Base-by-base conservation (phyloP, 192 early-diverging fungal genomes). In the Umbelopsis vinacea region DNA sequence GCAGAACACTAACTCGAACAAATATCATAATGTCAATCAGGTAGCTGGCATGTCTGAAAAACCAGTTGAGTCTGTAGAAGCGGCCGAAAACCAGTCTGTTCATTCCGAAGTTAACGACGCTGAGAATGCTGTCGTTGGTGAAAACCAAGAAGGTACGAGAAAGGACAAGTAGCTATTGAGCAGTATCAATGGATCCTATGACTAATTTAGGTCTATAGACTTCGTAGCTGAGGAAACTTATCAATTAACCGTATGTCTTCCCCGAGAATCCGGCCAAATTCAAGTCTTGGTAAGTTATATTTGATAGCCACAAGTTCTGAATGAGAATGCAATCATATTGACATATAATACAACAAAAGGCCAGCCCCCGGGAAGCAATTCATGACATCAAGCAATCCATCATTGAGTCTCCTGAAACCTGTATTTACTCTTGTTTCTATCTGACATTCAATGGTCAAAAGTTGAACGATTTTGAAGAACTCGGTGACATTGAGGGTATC, bases 361-460 rank as follows among this genome's bases (percentile, higher is more conserved):
- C 88, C 6, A 90, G 87, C 33, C 81, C 91, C 60, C 84, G 85
- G 53, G 92, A 94, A 74, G 84, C 92, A 6, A 85, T 99, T 52
- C 91, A 92, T 69, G 95, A 97, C 71, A 87, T 99, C 70, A 92
- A 92, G 68, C 91, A 95, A 70, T 91, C 87, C 21, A 84, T 99
- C 54, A 91, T 91, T 66, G 97, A 99, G 75, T 91, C 90, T 3
- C 89, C 93, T 17, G 91, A 93, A 63, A 89, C 92, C 2, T 89
- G 93, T 63, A 90, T 92, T 52, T 90, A 94, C 82, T 96, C 97
- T 38, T 97, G 96, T 83, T 98, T 98, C 76, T 93, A 91, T 71
- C 82, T 99, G 19, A 71, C 86, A 7, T 91, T 87, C 70, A 84
- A 94, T 24, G 94, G 91, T 35, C 72, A 79, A 70, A 86, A 89